Evolutionary conservation across 2,329 filamentous ascomycete species (phyloP), one percentile per base, ranked within the genome.

Genomic region (Coccinonectria pachysandricola): DNA sequence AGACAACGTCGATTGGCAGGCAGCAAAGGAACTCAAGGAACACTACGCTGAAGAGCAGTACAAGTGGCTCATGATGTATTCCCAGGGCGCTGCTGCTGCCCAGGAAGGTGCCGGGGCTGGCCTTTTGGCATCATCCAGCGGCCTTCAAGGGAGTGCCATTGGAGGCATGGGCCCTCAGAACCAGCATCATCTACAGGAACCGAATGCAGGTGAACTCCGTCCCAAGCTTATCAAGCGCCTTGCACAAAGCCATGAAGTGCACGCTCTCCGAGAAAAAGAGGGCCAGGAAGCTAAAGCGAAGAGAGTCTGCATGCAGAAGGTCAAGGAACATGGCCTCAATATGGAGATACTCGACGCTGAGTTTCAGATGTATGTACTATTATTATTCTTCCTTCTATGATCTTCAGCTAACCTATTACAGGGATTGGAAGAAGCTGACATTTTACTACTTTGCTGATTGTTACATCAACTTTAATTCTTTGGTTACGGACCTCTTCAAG

Each of bases 261-360:
- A 86, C 42, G 77, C 79, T 34, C 65, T 98, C 39, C 77, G 85
- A 34, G 91, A 96, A 46, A 98, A 98, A 53, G 91, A 98, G 60
- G 88, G 87, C 19, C 91, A 92, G 37, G 91, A 98, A 55, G 91
- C 91, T 11, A 96, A 96, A 55, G 91, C 91, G 1, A 96, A 98
- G 62, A 76, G 91, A 29, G 80, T 94, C 21, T 95, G 87, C 52
- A 91, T 94, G 64, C 84, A 93, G 46, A 98, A 96, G 57, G 91
- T 95, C 28, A 81, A 81, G 40, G 88, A 96, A 48, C 87, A 96
- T 53, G 79, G 84, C 24, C 68, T 96, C 15, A 87, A 92, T 45
- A 96, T 98, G 91, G 91, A 98, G 55, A 96, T 98, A 37, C 72
- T 98, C 6, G 91, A 98, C 57, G 91, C 91, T 4, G 91, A 98